Conservation (phyloP, 2,329 filamentous ascomycete species). For the Madurella fahalii region DNA sequence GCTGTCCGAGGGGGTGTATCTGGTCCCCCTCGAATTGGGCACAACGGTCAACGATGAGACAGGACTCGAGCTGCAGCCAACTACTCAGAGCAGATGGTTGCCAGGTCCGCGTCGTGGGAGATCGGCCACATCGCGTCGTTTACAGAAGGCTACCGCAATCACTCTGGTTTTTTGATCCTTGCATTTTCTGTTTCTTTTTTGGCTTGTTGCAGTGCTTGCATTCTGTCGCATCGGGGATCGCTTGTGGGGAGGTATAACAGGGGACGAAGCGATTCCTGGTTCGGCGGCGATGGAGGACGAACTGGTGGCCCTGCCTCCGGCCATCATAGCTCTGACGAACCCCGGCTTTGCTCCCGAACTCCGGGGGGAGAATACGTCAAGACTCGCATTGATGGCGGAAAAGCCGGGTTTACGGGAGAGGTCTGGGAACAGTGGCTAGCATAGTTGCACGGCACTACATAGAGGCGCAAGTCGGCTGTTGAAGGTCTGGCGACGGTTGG, state of each 20-base stretch:
- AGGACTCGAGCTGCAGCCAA: constrained; percentile 7
- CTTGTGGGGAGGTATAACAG: constrained; percentile 36
- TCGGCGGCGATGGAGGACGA: constrained; percentile 3
- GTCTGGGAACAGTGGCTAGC: neutral
- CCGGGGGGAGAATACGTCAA: neutral
- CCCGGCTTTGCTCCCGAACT: neutral
- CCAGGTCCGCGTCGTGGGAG: constrained; percentile 11
- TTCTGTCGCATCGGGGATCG: constrained; percentile 32
- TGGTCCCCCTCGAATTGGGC: constrained; percentile 12
- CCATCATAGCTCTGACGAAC: neutral
- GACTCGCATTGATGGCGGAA: neutral
- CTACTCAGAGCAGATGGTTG: constrained; percentile 10
- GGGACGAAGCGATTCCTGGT: constrained; percentile 29
- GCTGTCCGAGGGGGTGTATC: constrained; percentile 4
- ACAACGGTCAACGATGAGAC: constrained; percentile 15
- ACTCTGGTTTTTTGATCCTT: constrained; percentile 23
- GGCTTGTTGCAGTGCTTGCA: constrained; percentile 15
- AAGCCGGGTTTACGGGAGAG: neutral
- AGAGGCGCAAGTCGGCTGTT: neutral
- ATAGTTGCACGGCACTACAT: neutral
- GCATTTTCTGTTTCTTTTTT: constrained; percentile 27
- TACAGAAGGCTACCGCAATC: constrained; percentile 14
- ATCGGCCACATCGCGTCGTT: constrained; percentile 17
- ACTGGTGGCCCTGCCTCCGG: neutral
- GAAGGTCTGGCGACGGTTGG: neutral